Percentiles rank a stretch among this genome's conserved stretches.
These are phyloP conservation scores for Fusarium redolens DNA, from an alignment of 2,329 filamentous ascomycete species.

Conservation along the genomic window DNA sequence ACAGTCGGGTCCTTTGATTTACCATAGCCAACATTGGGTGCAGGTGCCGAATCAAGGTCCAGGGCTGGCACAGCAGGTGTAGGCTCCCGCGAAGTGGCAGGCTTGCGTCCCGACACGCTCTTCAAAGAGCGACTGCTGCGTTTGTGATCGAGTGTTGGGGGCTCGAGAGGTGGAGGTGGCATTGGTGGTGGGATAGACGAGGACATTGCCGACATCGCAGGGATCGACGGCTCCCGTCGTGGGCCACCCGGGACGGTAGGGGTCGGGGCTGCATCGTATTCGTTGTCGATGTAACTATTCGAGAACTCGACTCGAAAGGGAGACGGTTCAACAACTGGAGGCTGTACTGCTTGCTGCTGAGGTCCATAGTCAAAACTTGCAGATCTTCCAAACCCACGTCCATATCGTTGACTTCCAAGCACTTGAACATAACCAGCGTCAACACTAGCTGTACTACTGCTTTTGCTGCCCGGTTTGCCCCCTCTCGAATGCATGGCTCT, in stretches of 20 bases:
- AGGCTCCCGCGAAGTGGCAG: conserved; percentile 43
- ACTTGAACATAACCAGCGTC: conserved; percentile 71
- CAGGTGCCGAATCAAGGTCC: conserved; percentile 66
- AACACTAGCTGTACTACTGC: conserved; percentile 75
- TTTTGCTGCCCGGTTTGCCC: conserved; percentile 76
- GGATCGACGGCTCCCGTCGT: conserved; percentile 57
- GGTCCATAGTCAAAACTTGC: conserved; percentile 80
- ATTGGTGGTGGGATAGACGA: conserved; percentile 47
- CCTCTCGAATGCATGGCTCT: conserved; percentile 62
- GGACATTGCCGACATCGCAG: conserved; percentile 52
- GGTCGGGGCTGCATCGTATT: conserved; percentile 85
- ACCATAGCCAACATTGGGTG: conserved; percentile 68
- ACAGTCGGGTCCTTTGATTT: conserved; percentile 64
- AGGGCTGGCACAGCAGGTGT: conserved; percentile 47
- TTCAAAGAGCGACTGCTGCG: conserved; percentile 68
- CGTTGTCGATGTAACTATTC: conserved; percentile 61
- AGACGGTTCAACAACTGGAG: conserved; percentile 42
- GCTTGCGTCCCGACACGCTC: conserved; percentile 56
- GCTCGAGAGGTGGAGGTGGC: conserved; percentile 54
- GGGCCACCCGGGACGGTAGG: conserved; percentile 87
- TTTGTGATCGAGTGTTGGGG: conserved; percentile 61
- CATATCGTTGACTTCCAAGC: conserved; percentile 68
- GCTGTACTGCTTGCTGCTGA: conserved; percentile 48
- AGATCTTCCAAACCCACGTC: conserved; percentile 66
- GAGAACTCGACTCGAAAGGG: conserved; percentile 63